Base-by-base conservation (phyloP, 768 basidiomycete species). In the Russula sp. region DNA sequence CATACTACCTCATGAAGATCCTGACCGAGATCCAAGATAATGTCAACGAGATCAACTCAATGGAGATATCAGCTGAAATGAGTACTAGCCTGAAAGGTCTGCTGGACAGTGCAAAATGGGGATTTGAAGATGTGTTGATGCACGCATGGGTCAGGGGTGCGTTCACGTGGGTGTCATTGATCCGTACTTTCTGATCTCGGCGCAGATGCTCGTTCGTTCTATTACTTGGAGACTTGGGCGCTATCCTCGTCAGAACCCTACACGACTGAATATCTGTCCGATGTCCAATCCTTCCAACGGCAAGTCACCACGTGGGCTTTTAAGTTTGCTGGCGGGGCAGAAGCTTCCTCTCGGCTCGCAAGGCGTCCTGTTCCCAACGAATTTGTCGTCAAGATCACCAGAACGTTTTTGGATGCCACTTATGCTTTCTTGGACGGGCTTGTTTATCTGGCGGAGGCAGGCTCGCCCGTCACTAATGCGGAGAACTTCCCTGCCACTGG, bases 391-490 rank as follows among this genome's bases (percentile, higher is more conserved):
- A 94, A 89, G 77, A 86, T 96, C 64, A 86, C 84, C 10, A 88
- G 85, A 70, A 84, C 92, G 1, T 97, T 96, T 75, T 71, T 95
- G 68, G 94, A 98, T 70, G 81, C 85, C 0, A 69, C 94, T 35
- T 94, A 95, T 71, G 86, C 86, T 16, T 86, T 96, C 69, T 76
- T 97, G 45, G 93, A 96, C 69, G 94, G 95, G 2, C 75, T 96
- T 56, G 85, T 92, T 20, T 83, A 84, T 49, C 79, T 96, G 20
- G 90, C 91, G 14, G 89, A 81, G 35, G 83, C 88, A 58, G 88
- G 89, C 66, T 82, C 82, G 18, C 81, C 82, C 27, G 74, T 82
- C 35, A 73, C 75, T 10, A 52, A 59, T 31, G 74, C 71, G 6
- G 78, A 74, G 14, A 75, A 77, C 61, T 71, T 75, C 49, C 76